Percentiles rank a stretch among this genome's conserved stretches.
phyloP scores from a whole-genome alignment of 1,139 yeast species.

The Candida tropicalis region DNA sequence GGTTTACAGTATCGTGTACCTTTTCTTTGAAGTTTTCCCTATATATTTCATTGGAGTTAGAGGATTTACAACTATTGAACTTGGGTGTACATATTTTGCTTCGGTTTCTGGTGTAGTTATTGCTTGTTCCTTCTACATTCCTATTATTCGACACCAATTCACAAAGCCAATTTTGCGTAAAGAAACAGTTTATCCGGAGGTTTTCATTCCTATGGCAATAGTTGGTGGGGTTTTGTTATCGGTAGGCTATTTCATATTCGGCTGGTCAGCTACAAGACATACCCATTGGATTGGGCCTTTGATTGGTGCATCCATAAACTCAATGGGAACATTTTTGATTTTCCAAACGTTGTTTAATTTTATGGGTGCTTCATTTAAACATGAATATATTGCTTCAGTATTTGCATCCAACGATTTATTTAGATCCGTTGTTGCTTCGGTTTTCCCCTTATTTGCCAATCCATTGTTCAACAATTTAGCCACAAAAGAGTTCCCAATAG shows the following conservation, averaged over 20 bases:
- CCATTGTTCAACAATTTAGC: constrained; percentile 49
- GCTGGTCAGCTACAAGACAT: constrained; percentile 31
- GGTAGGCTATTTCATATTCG: constrained; percentile 34
- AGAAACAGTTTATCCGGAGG: constrained; percentile 58
- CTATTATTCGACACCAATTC: constrained; percentile 20
- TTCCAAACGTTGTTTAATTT: constrained; percentile 48
- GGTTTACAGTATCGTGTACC: constrained; percentile 55
- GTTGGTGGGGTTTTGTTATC: constrained; percentile 33
- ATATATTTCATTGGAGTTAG: constrained; percentile 49
- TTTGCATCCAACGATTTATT: constrained; percentile 34
- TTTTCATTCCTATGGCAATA: constrained; percentile 55
- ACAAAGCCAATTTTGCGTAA: constrained; percentile 31
- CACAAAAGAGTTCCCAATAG: constrained; percentile 43
- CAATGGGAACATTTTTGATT: constrained; percentile 31
- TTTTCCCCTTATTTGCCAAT: constrained; percentile 33
- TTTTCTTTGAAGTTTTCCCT: constrained; percentile 67
- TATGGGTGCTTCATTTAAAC: constrained; percentile 59
- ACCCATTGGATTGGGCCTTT: constrained; percentile 38
- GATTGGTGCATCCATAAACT: constrained; percentile 31
- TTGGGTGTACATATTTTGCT: constrained; percentile 37
- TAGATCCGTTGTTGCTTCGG: constrained; percentile 31
- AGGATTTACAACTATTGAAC: constrained; percentile 50
- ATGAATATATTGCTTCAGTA: constrained; percentile 32
- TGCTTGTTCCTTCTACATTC: constrained; percentile 27
- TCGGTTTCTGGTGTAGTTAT: constrained; percentile 23